Evolutionary conservation across 345 rosid species (phyloP), one percentile per base, ranked within the genome.

Genomic region (Eucalyptus brandiana): DNA sequence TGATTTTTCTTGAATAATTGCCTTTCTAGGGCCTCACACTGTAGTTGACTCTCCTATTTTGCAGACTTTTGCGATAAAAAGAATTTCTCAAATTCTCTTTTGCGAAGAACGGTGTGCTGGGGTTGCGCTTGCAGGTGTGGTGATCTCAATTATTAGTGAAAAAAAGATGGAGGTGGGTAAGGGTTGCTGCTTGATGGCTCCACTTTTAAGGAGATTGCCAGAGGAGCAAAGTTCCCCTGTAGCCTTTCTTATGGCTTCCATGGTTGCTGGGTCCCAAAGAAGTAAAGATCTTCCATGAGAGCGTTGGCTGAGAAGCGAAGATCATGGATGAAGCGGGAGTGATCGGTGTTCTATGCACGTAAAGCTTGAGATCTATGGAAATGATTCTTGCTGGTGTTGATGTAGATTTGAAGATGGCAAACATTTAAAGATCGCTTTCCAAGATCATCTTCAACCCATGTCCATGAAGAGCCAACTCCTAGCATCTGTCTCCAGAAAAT

Each of bases 191-290:
- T 97, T 30, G 98, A 97, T 58, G 99, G 98, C 88, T 91, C 93
- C 58, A 94, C 97, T 44, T 97, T 97, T 72, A 93, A 95, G 93
- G 99, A 97, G 92, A 95, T 96, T 91, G 96, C 98, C 47, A 95
- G 97, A 93, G 96, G n/a, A 60, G 80, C 40, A 9, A 67, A 67
- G 92, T 96, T 97, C 91, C 99, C 99, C 54, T 93, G 96, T 49
- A 97, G 98, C 58, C 95, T 97, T 83, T 99, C 99, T 21, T 96
- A 97, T 86, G 99, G 99, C 7, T 90, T 97, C 42, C 99, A 97
- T 92, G 99, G 99, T 86, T 95, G 98, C 88, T 96, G 97, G 99
- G 95, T 96, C 26, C 99, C 99, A 3, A 95, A 94, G 88, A 62
- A 86, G 40, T 37, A 60, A 5, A 83, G 50, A 83, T 48, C n/a